Percentiles rank a stretch among this genome's conserved stretches.
These are phyloP conservation scores for Sarocladiaceae sp. DNA, from an alignment of 2,329 filamentous ascomycete genomes.

Conservation along the genomic window DNA sequence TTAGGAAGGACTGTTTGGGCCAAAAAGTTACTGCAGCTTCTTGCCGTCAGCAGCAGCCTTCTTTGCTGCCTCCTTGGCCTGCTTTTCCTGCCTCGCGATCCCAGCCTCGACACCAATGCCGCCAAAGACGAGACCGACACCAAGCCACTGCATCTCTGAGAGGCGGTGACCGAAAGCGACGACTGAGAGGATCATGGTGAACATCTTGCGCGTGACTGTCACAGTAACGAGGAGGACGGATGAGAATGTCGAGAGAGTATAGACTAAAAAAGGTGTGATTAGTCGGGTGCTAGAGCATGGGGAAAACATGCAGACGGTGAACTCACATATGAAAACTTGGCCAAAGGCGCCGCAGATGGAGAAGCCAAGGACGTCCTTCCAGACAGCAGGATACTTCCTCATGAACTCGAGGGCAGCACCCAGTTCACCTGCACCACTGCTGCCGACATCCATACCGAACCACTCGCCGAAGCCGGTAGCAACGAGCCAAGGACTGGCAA, in stretches of 20 bases:
- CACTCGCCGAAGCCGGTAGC: slow-evolving; percentile 60
- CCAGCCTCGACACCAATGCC: slow-evolving; percentile 88
- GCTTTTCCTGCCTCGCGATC: slow-evolving; percentile 79
- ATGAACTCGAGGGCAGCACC: slow-evolving; percentile 77
- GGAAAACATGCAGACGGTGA: neutral
- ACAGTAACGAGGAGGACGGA: slow-evolving; percentile 91
- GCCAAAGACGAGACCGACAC: slow-evolving; percentile 88
- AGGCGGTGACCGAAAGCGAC: slow-evolving; percentile 90
- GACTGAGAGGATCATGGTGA: slow-evolving; percentile 97
- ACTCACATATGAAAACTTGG: slow-evolving; percentile 88
- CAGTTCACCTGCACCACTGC: slow-evolving; percentile 67
- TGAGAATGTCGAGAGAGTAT: slow-evolving; percentile 88
- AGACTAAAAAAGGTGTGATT: slow-evolving; percentile 49
- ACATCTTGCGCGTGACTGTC: slow-evolving; percentile 97
- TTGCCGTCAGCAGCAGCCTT: slow-evolving; percentile 25
- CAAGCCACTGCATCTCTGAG: slow-evolving; percentile 86
- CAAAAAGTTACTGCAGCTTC: slow-evolving; percentile 29
- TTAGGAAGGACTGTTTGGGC: too few relatives aligned
- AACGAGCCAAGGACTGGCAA: slow-evolving; percentile 76
- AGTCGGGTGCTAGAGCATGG: neutral
- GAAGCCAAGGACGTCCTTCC: slow-evolving; percentile 86
- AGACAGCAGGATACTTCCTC: slow-evolving; percentile 71
- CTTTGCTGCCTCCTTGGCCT: slow-evolving; percentile 65
- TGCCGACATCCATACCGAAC: slow-evolving; percentile 61
- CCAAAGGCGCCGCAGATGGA: slow-evolving; percentile 86